Evolutionary conservation across 345 rosid genomes (phyloP), one percentile per base, ranked within the genome.

Genomic region (Draba incana): DNA sequence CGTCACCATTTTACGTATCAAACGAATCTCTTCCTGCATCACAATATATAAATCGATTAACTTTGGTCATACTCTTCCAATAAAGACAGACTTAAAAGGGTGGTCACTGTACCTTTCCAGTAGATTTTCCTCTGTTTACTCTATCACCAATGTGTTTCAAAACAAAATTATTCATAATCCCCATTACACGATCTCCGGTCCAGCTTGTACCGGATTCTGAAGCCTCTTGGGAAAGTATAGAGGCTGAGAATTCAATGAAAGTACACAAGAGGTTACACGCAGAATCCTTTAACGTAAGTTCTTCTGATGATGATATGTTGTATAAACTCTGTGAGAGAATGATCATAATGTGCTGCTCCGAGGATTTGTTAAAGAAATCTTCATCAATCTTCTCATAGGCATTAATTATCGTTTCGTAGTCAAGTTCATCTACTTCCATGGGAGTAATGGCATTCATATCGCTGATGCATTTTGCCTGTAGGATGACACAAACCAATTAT

Each of bases 1-100:
- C 65, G 72, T 72, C 62, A 82, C 89, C 92, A 89, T 84, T 33
- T 78, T 83, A 59, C 89, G 86, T 57, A 92, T 73, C 70, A 92
- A 74, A 57, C 84, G 94, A 78, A 87, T 80, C 95, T 92, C 90
- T 71, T 81, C 95, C 98, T 92, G 89, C 39, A 75, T 68, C 33
- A 73, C 62, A 58, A 39, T 20, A 20, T 20, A 20, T 15, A n/a
- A n/a, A 31, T 20, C 20, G 20, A 20, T 20, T 27, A 27, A 2
- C 3, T 27, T 27, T 27, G 30, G 30, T 30, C 5, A 30, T 30
- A n/a, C n/a, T 5, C 33, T 30, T 30, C 33, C 33, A 30, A 4
- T 30, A 6, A 30, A 3, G 35, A 45, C 10, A 54, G 25, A 64
- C 4, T 66, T 58, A 62, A 9, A 53, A 61, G 33, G 71, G 57